A percentile compares a stretch with the other conserved stretches of the same genome.
These are phyloP conservation scores for Globisporangium solare DNA, from an alignment of 352 stramenopile species.

Conservation along the genomic window DNA sequence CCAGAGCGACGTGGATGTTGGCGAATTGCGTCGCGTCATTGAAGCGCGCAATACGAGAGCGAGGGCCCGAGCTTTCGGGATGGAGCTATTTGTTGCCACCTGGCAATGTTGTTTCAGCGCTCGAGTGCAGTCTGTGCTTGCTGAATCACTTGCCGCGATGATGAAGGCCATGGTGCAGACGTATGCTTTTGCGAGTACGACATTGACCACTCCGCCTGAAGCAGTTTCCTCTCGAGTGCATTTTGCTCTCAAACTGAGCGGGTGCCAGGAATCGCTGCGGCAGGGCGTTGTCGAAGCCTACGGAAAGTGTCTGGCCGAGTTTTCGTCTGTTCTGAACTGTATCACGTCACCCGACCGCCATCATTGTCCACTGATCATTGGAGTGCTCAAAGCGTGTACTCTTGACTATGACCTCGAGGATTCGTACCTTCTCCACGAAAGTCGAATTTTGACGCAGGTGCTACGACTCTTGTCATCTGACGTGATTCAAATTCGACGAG, in stretches of 20 bases:
- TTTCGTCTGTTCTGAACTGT: slow-evolving; percentile 25
- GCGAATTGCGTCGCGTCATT: slow-evolving; percentile 46
- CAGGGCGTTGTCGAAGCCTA: slow-evolving; percentile 51
- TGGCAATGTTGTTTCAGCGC: slow-evolving; percentile 22
- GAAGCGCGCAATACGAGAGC: slow-evolving; percentile 42
- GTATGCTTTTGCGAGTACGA: slow-evolving; percentile 17
- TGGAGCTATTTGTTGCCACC: slow-evolving; percentile 38
- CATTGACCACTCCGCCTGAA: slow-evolving; percentile 3
- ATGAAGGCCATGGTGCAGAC: slow-evolving; percentile 35
- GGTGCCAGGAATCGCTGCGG: slow-evolving; percentile 40
- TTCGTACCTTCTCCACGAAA: slow-evolving; percentile 64
- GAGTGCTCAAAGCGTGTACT: slow-evolving; percentile 45
- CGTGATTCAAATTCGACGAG: slow-evolving; percentile 32
- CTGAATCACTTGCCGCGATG: slow-evolving; percentile 41
- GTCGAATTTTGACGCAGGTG: slow-evolving; percentile 46
- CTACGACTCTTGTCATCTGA: slow-evolving; percentile 48
- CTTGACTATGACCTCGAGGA: slow-evolving; percentile 80
- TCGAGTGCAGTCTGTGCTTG: slow-evolving; percentile 30
- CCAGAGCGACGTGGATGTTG: slow-evolving; percentile 71
- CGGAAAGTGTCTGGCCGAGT: slow-evolving; percentile 31
- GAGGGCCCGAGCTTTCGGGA: slow-evolving; percentile 30
- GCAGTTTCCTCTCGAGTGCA: slow-evolving; percentile 35
- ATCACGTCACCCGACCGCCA: slow-evolving; percentile 16
- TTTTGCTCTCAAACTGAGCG: slow-evolving; percentile 45
- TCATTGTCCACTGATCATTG: slow-evolving; percentile 30